These are phyloP conservation scores for Lichtheimia hyalospora DNA, from an alignment of 371 early-diverging fungal species.

Conservation along the genomic window DNA sequence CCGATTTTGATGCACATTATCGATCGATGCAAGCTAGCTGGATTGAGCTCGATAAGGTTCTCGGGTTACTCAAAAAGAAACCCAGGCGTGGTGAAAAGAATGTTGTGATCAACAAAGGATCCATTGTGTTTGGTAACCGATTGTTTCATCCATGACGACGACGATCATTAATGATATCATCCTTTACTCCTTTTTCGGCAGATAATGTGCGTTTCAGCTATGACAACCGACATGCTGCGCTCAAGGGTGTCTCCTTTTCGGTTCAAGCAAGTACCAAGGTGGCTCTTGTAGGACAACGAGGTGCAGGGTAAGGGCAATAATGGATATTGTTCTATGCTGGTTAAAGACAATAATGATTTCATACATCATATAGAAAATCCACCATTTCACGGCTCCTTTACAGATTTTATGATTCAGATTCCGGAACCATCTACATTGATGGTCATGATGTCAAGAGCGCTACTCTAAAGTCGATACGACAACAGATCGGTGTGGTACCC, in stretches of 20 bases:
- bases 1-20: slow-evolving; percentile 46
- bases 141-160: slow-evolving; percentile 9
- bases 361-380: slow-evolving; percentile 53
- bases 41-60: slow-evolving; percentile 92
- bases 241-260: slow-evolving; percentile 78
- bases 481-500: slow-evolving; percentile 83
- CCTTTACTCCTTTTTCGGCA: not conserved
- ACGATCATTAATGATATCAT: too few species aligned
- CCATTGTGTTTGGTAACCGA: slow-evolving; percentile 61
- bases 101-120: slow-evolving; percentile 51
- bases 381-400: slow-evolving; percentile 87
- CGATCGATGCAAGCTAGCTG: slow-evolving; percentile 78
- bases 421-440: slow-evolving; percentile 85
- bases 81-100: slow-evolving; percentile 55
- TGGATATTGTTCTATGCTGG: not conserved
- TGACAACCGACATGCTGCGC: slow-evolving; percentile 57
- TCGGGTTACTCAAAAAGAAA: slow-evolving; percentile 77
- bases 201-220: slow-evolving; percentile 84
- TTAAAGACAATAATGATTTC: too few species aligned
- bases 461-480: slow-evolving; percentile 64
- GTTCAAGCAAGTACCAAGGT: slow-evolving; percentile 80
- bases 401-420: slow-evolving; percentile 83
- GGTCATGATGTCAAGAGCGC: slow-evolving; percentile 83
- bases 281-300: slow-evolving; percentile 91
- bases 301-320: slow-evolving; percentile 64